Evolutionary conservation across 2,329 filamentous ascomycete genomes (phyloP), one percentile per base, ranked within the genome.

Genomic region (Paraphaeosphaeria sporulosa): DNA sequence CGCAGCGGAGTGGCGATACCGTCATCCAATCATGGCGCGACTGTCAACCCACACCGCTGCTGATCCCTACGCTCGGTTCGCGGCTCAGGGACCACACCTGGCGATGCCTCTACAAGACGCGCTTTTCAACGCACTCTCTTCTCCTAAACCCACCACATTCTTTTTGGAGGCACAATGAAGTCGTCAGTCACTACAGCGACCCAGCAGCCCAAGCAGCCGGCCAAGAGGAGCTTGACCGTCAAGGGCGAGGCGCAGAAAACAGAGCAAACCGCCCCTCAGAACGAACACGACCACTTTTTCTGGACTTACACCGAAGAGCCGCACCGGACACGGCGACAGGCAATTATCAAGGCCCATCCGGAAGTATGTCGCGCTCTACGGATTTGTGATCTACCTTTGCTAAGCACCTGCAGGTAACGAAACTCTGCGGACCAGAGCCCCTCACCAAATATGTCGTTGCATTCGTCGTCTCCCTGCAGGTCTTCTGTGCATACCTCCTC

Each of bases 281-380:
- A 71, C 42, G 74, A 77, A 46, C 66, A 80, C 44, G 76, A 89
- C 64, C 85, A 89, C 77, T 98, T 98, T 85, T 97, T 96, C 82
- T 98, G 96, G 95, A 97, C 95, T 43, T 98, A 99, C 77, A 97
- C 95, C 10, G 95, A 99, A 79, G 95, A 99, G 81, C 95, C 95
- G 63, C 95, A 99, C 80, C 88, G 93, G 69, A 95, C 94, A 34
- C 86, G 95, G 69, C 87, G 95, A 59, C 87, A 94, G 70, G 93
- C 93, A 63, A 99, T 99, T 72, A 98, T 99, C 81, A 98, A 97
- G 83, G 94, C 94, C 57, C 94, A 99, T 77, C 95, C 95, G 49
- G 94, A 99, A 86, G 93, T 94, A 82, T 21, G n/a, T 34, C 38
- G 55, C 8, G 13, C 46, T 15, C 55, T 43, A 19, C 55, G 32